Evolutionary conservation across 768 basidiomycete species (phyloP).

Genomic region (Tephrocybe sp.): DNA sequence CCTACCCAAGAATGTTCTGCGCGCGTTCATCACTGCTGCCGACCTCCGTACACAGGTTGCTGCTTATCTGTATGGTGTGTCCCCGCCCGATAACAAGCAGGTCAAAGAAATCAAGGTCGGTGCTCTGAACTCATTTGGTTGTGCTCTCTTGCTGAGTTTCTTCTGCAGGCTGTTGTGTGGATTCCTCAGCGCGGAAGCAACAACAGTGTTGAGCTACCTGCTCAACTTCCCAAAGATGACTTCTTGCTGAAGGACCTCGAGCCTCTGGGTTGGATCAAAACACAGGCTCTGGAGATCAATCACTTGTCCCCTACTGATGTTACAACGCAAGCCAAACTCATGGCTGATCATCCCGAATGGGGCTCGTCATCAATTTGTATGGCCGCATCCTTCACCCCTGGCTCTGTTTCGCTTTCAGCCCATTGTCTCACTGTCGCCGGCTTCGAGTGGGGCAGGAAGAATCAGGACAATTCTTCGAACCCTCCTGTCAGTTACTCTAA

Average conservation of each 20-base stretch:
- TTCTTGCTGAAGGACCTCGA: slow-evolving; percentile 94
- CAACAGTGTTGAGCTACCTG: slow-evolving; percentile 89
- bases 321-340: slow-evolving; percentile 91
- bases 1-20: slow-evolving; percentile 94
- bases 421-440: slow-evolving; percentile 89
- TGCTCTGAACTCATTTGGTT: background rate
- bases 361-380: slow-evolving; percentile 92
- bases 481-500: slow-evolving; percentile 51
- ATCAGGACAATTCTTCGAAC: slow-evolving; percentile 80
- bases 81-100: slow-evolving; percentile 94
- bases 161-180: slow-evolving; percentile 78
- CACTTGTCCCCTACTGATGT: slow-evolving; percentile 94
- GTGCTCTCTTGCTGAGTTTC: background rate
- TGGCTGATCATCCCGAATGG: slow-evolving; percentile 96
- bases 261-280: slow-evolving; percentile 95
- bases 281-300: slow-evolving; percentile 88
- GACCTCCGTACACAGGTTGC: slow-evolving; percentile 97
- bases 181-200: slow-evolving; percentile 97
- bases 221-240: slow-evolving; percentile 90
- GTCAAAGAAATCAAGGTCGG: slow-evolving; percentile 94
- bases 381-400: slow-evolving; percentile 95
- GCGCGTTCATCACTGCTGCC: slow-evolving; percentile 89
- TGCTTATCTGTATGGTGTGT: slow-evolving; percentile 89
- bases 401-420: slow-evolving; percentile 93
- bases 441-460: slow-evolving; percentile 98